Percentiles rank a stretch among this genome's conserved stretches.
These are phyloP conservation scores for Scheffersomyces stipitis DNA, from an alignment of 805 yeast genomes.

Conservation along the genomic window DNA sequence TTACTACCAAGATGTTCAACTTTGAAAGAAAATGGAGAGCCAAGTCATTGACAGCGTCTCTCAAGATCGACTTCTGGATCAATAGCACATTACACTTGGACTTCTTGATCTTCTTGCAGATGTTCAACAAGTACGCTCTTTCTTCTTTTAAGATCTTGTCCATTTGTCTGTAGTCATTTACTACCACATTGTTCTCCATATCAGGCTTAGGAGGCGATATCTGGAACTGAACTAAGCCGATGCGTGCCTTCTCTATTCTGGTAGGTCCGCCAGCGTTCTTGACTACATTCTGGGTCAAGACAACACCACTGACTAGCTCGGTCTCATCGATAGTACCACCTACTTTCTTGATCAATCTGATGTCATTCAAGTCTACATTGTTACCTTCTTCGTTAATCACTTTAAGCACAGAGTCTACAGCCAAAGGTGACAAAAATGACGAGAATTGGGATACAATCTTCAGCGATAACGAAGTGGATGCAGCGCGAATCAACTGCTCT, in stretches of 20 bases:
- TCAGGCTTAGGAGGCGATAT: conserved; percentile 96
- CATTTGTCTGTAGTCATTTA: conserved; percentile 98
- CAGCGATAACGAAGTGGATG: conserved; percentile 89
- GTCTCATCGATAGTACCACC: conserved; percentile 99
- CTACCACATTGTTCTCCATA: conserved; percentile 96
- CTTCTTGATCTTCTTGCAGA: conserved; percentile 94
- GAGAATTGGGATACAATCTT: conserved; percentile 95
- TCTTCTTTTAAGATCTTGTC: conserved; percentile 97
- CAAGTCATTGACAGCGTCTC: conserved; percentile 93
- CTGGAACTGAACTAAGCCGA: conserved; percentile 90
- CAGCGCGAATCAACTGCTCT: conserved; percentile 85
- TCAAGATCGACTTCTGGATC: conserved; percentile 87
- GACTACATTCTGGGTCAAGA: conserved; percentile 84
- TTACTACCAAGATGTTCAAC: conserved; percentile 89
- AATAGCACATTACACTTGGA: conserved; percentile 91
- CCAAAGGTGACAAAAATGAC: conserved; percentile 81
- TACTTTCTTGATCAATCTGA: conserved; percentile 85
- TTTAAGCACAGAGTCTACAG: conserved; percentile 88
- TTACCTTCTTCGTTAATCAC: conserved; percentile 62
- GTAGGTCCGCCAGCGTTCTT: conserved; percentile 94
- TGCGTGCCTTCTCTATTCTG: conserved; percentile 89
- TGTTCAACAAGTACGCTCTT: conserved; percentile 89
- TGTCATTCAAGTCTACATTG: conserved; percentile 81
- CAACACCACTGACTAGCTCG: conserved; percentile 88
- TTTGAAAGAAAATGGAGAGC: conserved; percentile 93